Conservation (phyloP, 768 basidiomycete species). For the Pulveroboletus ravenelii region DNA sequence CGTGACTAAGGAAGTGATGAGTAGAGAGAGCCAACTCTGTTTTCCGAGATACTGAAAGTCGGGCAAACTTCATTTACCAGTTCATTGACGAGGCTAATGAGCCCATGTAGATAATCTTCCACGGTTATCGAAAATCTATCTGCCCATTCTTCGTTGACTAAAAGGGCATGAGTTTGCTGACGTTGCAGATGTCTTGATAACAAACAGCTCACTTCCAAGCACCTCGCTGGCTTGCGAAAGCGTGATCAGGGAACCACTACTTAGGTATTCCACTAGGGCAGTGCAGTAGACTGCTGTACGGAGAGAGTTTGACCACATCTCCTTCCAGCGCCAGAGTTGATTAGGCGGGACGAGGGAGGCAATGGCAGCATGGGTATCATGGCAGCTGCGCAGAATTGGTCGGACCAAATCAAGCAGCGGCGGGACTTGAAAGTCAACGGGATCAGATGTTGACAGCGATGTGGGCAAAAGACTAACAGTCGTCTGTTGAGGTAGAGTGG, state of each 20-base stretch:
- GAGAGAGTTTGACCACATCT: conserved; percentile 73
- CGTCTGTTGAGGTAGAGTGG: conserved; percentile 62
- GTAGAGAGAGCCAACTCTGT: neutral
- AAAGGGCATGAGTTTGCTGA: conserved; percentile 4
- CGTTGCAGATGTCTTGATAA: neutral
- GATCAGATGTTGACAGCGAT: conserved; percentile 10
- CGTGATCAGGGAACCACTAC: conserved; percentile 53
- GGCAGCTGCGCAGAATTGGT: conserved; percentile 53
- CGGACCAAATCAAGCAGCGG: conserved; percentile 52
- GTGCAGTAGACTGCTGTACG: conserved; percentile 63
- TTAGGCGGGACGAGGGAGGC: conserved; percentile 59
- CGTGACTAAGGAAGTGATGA: conserved; percentile 50
- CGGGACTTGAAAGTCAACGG: conserved; percentile 43
- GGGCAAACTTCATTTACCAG: conserved; percentile 44
- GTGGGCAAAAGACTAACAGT: conserved; percentile 41
- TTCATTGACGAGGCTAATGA: conserved; percentile 77
- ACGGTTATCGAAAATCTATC: conserved; percentile 58
- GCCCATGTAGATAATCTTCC: conserved; percentile 79
- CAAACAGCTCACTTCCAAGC: conserved; percentile 58
- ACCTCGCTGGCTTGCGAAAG: conserved; percentile 45
- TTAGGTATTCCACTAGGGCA: conserved; percentile 62
- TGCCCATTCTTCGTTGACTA: conserved; percentile 69
- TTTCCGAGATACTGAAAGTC: neutral
- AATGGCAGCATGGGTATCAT: conserved; percentile 45
- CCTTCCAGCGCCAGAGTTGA: conserved; percentile 83